These are phyloP conservation scores for Apiospora pterosperma DNA, from an alignment of 2,329 filamentous ascomycete species.

Conservation along the genomic window DNA sequence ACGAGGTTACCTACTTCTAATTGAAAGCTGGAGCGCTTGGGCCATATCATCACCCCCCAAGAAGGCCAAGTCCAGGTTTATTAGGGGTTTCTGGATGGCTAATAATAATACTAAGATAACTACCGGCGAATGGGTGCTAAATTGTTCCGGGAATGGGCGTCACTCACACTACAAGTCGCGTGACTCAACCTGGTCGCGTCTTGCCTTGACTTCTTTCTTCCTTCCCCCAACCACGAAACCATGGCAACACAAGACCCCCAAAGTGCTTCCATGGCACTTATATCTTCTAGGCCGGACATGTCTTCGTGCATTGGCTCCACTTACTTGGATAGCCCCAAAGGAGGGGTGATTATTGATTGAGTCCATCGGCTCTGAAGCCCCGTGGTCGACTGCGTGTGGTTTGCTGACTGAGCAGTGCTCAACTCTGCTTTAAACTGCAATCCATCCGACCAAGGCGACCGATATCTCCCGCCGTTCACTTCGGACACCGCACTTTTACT, in stretches of 20 bases:
- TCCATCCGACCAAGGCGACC: neutral
- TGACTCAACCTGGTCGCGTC: neutral
- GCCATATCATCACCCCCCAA: neutral
- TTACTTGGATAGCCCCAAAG: conserved; percentile 6
- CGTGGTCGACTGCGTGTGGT: neutral
- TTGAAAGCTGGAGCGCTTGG: neutral
- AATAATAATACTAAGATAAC: too few species aligned
- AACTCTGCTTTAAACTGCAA: neutral
- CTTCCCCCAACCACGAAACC: neutral
- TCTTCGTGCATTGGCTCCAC: neutral
- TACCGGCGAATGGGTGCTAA: neutral
- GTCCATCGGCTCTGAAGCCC: neutral
- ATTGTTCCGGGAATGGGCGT: neutral
- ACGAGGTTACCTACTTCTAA: neutral
- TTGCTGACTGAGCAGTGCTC: neutral
- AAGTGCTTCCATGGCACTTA: neutral
- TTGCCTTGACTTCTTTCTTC: neutral
- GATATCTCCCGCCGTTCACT: neutral
- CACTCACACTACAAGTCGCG: neutral
- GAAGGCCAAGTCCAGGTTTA: neutral
- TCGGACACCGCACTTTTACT: neutral
- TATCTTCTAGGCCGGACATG: neutral
- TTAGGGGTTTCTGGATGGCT: too few species aligned
- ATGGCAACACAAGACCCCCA: neutral
- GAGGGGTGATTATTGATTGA: conserved; percentile 6